Percentiles rank a stretch among this genome's conserved stretches.
Evolutionary conservation across 208 protist genomes (phyloP).

Genomic region (Trypanosoma avium): DNA sequence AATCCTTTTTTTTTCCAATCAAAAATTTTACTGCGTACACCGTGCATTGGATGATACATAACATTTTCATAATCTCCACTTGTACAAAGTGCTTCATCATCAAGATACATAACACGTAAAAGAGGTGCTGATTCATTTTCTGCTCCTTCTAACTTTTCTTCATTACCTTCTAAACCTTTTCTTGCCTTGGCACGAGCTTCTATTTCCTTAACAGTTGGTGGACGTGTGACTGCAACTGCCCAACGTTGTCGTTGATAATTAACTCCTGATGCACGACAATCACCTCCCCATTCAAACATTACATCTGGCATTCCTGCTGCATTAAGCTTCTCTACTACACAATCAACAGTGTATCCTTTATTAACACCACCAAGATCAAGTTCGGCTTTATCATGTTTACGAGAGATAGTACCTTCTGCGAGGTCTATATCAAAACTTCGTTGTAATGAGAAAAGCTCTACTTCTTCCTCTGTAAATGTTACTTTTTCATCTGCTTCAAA

Average conservation of each 20-base stretch:
- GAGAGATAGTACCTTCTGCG: constrained; percentile 35
- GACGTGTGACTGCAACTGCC: constrained; percentile 40
- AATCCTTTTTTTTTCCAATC: constrained; percentile 36
- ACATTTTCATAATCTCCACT: constrained; percentile 58
- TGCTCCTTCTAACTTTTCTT: background rate
- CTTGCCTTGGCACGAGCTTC: constrained; percentile 12
- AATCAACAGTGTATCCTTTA: constrained; percentile 56
- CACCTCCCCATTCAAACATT: constrained; percentile 60
- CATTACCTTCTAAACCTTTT: background rate
- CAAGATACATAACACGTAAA: constrained; percentile 36
- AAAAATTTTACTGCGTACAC: constrained; percentile 30
- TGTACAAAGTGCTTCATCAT: constrained; percentile 43
- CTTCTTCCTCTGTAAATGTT: constrained; percentile 28
- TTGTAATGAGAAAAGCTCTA: constrained; percentile 33
- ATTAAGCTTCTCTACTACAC: constrained; percentile 43
- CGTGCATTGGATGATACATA: background rate
- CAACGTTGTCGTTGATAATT: constrained; percentile 34
- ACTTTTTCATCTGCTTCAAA: background rate
- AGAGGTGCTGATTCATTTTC: constrained; percentile 10
- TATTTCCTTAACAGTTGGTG: constrained; percentile 33
- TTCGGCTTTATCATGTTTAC: constrained; percentile 30
- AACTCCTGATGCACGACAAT: constrained; percentile 35
- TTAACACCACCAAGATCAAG: constrained; percentile 48
- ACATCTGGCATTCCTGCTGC: constrained; percentile 32
- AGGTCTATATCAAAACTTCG: constrained; percentile 40